These are phyloP conservation scores for Silene coronaria DNA, from an alignment of 179 eudicot genomes.

Conservation along the genomic window DNA sequence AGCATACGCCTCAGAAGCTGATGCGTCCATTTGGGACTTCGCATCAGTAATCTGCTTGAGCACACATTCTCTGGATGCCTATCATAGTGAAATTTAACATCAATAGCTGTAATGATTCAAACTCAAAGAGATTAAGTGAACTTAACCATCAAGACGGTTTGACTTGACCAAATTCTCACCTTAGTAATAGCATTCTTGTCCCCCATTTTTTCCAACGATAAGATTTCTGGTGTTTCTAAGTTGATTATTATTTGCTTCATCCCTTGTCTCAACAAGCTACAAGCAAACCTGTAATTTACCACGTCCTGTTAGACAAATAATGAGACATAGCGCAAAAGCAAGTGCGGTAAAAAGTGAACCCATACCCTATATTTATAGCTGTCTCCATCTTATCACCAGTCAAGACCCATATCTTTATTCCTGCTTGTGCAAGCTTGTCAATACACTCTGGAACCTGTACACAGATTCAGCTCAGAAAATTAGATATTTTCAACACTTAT, in stretches of 20 bases:
- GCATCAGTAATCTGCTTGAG: slow-evolving; percentile 54
- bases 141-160: neutral
- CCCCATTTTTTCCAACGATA: slow-evolving; percentile 54
- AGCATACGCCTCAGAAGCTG: slow-evolving; percentile 62
- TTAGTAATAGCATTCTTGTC: slow-evolving; percentile 50
- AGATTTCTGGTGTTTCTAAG: slow-evolving; percentile 60
- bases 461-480: neutral
- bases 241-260: slow-evolving; percentile 52
- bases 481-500: slow-evolving; percentile 6
- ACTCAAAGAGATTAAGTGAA: neutral
- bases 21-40: slow-evolving; percentile 36
- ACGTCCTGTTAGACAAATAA: slow-evolving; percentile 22
- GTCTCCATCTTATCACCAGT: slow-evolving; percentile 99
- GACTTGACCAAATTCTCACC: slow-evolving; percentile 28
- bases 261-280: slow-evolving; percentile 60
- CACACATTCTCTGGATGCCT: slow-evolving; percentile 69
- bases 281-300: slow-evolving; percentile 53
- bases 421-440: slow-evolving; percentile 95
- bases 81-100: slow-evolving; percentile 13
- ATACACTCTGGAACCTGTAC: slow-evolving; percentile 92
- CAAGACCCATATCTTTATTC: slow-evolving; percentile 95
- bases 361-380: slow-evolving; percentile 92
- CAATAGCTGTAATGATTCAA: neutral
- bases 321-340: neutral
- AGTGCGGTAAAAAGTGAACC: neutral